Conservation (phyloP, 2,329 filamentous ascomycete genomes). For the Aspergillus clavatus region DNA sequence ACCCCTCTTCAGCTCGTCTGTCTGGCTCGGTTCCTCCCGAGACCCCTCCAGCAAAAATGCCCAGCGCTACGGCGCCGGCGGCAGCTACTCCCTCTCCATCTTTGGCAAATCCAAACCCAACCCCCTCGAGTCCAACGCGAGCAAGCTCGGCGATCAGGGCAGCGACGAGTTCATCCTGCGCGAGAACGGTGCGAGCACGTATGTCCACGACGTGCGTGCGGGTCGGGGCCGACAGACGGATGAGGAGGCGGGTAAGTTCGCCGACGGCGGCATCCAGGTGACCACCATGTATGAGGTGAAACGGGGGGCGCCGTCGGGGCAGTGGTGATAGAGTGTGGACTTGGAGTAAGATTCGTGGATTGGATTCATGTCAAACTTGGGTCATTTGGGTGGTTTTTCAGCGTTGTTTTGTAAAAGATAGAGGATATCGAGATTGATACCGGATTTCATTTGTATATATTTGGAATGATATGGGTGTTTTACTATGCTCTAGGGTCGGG, state of each 20-base stretch:
- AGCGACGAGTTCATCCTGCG: constrained; percentile 12
- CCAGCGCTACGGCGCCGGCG: not conserved
- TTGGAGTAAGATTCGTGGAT: not conserved
- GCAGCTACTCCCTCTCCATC: constrained; percentile 8
- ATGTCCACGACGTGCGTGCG: constrained; percentile 1
- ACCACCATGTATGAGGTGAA: constrained; percentile 19
- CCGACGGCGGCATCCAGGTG: constrained; percentile 14
- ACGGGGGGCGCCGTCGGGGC: not conserved
- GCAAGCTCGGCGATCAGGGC: constrained; percentile 3
- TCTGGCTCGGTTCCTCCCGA: constrained; percentile 13
- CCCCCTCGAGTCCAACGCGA: constrained; percentile 2
- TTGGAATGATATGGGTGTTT: no score
- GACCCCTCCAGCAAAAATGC: constrained; percentile 5
- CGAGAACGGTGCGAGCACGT: not conserved
- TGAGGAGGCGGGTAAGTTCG: constrained; percentile 7
- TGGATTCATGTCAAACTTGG: no score
- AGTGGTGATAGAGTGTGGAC: not conserved
- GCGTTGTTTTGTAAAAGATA: no score
- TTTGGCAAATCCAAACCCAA: constrained; percentile 6
- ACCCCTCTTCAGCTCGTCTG: constrained; percentile 33
- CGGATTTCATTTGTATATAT: no score
- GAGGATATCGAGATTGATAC: no score
- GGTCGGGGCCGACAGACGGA: constrained; percentile 7
- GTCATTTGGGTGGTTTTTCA: no score
- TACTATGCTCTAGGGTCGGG: no score